Conservation (phyloP, 2,329 filamentous ascomycete species). For the Ophiostoma himal-ulmi region DNA sequence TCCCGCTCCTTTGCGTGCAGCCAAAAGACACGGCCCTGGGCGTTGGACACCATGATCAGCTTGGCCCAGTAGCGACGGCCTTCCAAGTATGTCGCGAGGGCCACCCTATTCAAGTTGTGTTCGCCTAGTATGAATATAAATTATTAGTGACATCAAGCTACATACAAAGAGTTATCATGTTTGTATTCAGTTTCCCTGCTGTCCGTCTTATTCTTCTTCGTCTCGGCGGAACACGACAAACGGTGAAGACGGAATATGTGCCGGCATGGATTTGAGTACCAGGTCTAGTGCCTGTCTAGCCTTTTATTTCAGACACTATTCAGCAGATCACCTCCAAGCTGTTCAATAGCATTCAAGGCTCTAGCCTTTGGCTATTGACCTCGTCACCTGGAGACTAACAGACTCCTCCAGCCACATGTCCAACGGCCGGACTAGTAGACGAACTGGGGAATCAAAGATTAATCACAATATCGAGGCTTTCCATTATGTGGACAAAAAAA, state of each 20-base stretch:
- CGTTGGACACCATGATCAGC: conserved; percentile 56
- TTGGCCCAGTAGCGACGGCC: conserved; percentile 53
- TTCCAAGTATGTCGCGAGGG: conserved; percentile 59
- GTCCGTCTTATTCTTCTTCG: background rate
- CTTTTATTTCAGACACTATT: background rate
- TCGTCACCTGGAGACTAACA: background rate
- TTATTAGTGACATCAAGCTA: background rate
- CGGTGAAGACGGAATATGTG: background rate
- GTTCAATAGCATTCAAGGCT: background rate
- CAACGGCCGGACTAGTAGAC: background rate
- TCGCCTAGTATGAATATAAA: too few relatives aligned
- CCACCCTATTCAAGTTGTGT: conserved; percentile 31
- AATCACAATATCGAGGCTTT: too few relatives aligned
- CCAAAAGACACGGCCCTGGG: conserved; percentile 76
- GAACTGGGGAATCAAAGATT: too few relatives aligned
- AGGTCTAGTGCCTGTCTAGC: background rate
- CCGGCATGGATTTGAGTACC: background rate
- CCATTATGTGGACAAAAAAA: background rate
- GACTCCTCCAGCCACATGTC: background rate
- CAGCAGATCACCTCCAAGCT: background rate
- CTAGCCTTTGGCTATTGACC: background rate
- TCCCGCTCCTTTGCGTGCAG: conserved; percentile 62
- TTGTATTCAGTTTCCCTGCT: too few relatives aligned
- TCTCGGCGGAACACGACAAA: background rate
- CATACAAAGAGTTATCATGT: background rate